Conservation (phyloP, 2,329 filamentous ascomycete genomes). For the Laburnicola sp. region DNA sequence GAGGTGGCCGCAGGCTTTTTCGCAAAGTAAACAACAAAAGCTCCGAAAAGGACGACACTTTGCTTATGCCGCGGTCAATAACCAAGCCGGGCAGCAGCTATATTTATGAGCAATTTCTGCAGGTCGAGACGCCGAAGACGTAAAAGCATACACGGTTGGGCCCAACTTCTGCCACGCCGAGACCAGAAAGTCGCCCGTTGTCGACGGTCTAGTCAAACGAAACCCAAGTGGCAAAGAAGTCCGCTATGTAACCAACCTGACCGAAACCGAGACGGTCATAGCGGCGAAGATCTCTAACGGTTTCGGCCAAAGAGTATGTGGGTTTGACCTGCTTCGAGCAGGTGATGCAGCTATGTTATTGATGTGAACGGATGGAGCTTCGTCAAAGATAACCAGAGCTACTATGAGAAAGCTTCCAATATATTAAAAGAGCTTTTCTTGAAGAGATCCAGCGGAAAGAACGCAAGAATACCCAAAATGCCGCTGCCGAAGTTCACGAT, state of each 20-base stretch:
- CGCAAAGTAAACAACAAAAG: constrained; percentile 99
- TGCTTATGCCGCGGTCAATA: constrained; percentile 77
- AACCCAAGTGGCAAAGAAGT: constrained; percentile 98
- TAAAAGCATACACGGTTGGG: constrained; percentile 97
- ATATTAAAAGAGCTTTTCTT: constrained; percentile 85
- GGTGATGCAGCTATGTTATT: constrained; percentile 91
- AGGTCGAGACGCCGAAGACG: constrained; percentile 94
- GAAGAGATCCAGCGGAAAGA: constrained; percentile 70
- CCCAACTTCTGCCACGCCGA: constrained; percentile 93
- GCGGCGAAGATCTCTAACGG: constrained; percentile 87
- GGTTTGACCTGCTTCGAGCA: constrained; percentile 89
- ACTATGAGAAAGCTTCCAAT: constrained; percentile 87
- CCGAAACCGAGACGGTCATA: constrained; percentile 77
- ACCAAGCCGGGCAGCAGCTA: constrained; percentile 82
- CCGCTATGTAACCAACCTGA: constrained; percentile 87
- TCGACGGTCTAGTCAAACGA: constrained; percentile 91
- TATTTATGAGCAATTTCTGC: constrained; percentile 95
- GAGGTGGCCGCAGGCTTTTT: constrained; percentile 89
- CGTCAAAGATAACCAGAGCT: constrained; percentile 98
- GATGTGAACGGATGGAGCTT: constrained; percentile 99
- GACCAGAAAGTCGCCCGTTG: constrained; percentile 94
- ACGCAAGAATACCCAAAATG: constrained; percentile 47
- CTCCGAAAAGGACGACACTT: constrained; percentile 83
- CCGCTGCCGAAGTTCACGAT: constrained; percentile 42
- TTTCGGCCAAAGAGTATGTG: constrained; percentile 93